Base-by-base conservation (phyloP, 345 rosid species). In the Eucalyptus cloeziana region DNA sequence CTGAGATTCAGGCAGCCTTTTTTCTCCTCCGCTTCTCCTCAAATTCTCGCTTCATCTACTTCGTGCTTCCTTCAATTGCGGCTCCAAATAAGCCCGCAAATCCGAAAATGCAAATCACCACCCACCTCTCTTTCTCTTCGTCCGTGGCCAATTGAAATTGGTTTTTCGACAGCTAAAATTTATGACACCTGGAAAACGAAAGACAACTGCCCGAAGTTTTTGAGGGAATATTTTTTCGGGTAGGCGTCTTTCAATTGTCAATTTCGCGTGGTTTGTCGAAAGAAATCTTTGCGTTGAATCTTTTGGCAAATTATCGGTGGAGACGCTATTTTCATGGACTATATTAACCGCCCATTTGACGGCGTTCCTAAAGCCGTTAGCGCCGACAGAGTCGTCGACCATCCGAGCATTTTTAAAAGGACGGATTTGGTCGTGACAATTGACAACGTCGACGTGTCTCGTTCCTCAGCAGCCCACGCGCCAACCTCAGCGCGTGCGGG, bases 221-320 rank as follows among this genome's bases (percentile, higher is more conserved):
- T 0, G 22, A 9, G 24, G 13, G 30, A 56, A 56, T 56, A 56
- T 10, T 56, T 24, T 56, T 24, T 56, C 13, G 13, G 27, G 27
- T 56, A 56, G 58, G 25, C 2, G 13, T 56, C 30, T 22, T 56
- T 56, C 13, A 56, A 9, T 56, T 56, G 27, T 56, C 30, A 56
- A 56, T 56, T 56, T 56, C 62, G 30, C 0, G 30, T 0, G 2
- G 27, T 0, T 24, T 56, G 62, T 56, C 62, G 12, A 4, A 1
- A 56, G 30, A 56, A 56, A 56, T 24, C 62, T 56, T 54, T 2
- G 62, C 62, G 30, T 56, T 56, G 30, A 22, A 56, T 56, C 6
- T 56, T 24, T 24, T 24, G 27, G 62, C 62, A 2, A 56, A 56
- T 56, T 1, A 56, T 56, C 30, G 30, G 2, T 56, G 30, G 30